A percentile compares a stretch with the other conserved stretches of the same genome.
These are phyloP conservation scores for Patellifolia procumbens DNA, from an alignment of 179 eudicot genomes.

Conservation along the genomic window DNA sequence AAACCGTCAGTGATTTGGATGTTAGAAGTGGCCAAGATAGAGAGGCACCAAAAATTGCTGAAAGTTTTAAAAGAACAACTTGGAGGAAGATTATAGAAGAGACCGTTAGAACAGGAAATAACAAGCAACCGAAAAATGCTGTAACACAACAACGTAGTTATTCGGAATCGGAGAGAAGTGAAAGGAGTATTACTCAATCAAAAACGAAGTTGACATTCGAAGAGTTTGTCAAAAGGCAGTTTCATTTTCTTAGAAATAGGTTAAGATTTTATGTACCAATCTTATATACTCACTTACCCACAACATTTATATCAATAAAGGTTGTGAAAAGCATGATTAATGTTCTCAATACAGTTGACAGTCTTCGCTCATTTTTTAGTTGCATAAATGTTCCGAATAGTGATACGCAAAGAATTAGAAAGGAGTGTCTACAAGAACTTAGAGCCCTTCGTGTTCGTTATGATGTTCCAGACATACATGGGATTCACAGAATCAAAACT, in stretches of 20 bases:
- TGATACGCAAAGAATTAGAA: background rate
- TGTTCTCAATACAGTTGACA: constrained; percentile 9
- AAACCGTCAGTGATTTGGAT: background rate
- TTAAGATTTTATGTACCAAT: constrained; percentile 27
- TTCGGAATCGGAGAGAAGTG: background rate
- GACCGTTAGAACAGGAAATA: constrained; percentile 4
- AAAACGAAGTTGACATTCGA: constrained; percentile 34
- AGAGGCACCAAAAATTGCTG: background rate
- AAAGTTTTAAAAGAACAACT: background rate
- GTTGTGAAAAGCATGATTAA: constrained; percentile 44
- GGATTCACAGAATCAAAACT: background rate
- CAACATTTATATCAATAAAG: constrained; percentile 36
- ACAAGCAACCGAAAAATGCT: background rate
- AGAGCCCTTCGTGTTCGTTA: constrained; percentile 30
- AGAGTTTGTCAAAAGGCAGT: constrained; percentile 41
- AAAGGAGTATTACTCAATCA: background rate
- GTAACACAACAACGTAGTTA: background rate
- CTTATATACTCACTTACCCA: constrained; percentile 63
- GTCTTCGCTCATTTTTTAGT: background rate
- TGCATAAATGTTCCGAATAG: constrained; percentile 9
- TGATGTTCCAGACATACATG: constrained; percentile 5
- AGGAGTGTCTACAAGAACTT: constrained; percentile 27
- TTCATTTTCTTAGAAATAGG: constrained; percentile 17
- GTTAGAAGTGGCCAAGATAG: background rate
- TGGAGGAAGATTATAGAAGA: background rate